A percentile compares a stretch with the other conserved stretches of the same genome.
Conservation (phyloP, 495 filamentous ascomycete species). For the Neurospora sp. region DNA sequence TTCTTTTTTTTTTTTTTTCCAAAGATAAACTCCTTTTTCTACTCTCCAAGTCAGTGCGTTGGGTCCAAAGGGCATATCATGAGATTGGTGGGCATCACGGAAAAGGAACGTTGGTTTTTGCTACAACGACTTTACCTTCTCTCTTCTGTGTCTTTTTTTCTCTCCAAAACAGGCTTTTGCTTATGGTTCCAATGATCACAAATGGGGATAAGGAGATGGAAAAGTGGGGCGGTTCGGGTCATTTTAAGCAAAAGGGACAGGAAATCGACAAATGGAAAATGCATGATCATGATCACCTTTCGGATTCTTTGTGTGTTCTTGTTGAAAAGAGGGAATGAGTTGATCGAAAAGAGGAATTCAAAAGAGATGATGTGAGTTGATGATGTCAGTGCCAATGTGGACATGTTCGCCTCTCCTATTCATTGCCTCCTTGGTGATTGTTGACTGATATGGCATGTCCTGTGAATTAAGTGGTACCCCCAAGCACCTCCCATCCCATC, state of each 20-base stretch:
- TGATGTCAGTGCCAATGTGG: background rate
- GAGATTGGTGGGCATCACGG: background rate
- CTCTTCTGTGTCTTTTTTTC: background rate
- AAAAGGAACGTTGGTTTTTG: background rate
- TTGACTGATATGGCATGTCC: too few species aligned
- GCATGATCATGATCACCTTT: background rate
- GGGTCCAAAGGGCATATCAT: background rate
- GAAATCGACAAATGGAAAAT: background rate
- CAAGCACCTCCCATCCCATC: background rate
- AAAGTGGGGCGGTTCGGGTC: background rate
- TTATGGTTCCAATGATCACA: background rate
- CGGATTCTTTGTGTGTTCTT: background rate
- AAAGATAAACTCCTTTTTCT: background rate
- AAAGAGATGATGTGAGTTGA: background rate
- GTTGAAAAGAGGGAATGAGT: background rate
- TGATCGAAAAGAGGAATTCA: background rate
- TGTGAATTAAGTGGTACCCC: too few species aligned
- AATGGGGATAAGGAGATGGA: background rate
- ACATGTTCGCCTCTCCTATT: too few species aligned
- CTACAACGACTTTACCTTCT: background rate
- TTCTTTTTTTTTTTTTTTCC: background rate
- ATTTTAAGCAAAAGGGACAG: background rate
- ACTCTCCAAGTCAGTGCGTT: background rate
- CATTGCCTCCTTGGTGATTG: too few species aligned
- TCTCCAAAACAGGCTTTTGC: conserved; percentile 1